Evolutionary conservation across 108 stramenopile species (phyloP), one percentile per base, ranked within the genome.

Genomic region (Skeletonema menzelii): DNA sequence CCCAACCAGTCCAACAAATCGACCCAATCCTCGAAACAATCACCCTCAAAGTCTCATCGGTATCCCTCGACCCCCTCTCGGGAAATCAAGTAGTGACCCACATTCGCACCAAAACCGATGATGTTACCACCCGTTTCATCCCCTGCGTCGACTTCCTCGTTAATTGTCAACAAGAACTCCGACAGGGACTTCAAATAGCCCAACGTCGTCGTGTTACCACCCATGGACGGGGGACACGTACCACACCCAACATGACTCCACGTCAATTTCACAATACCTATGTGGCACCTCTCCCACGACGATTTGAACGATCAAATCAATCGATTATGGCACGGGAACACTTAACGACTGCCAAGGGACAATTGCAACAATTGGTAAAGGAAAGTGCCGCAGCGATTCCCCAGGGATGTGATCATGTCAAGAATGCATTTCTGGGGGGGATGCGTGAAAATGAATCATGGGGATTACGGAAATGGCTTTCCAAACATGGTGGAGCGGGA

Each of bases 121-220:
- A 95, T 55, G 94, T 95, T 20, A 63, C 88, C 15, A 88, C 87
- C 1, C 73, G 82, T 4, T 95, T 85, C 69, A 59, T 95, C 19
- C 94, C 94, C 10, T 95, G 94, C 67, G 90, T 91, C 1, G 91
- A 92, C 34, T 95, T 95, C 77, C 65, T 95, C n/a, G 94, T 95
- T 1, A 82, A 83, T 55, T 95, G 94, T 63, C 94, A 95, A 72
- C 94, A 95, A 64, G 91, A 92, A 40, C 59, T 95, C 32, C 88
- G 94, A 8, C 86, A 87, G 61, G 94, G 94, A 19, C 62, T 94
- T 30, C 82, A 73, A 2, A 44, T 81, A 4, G 90, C 93, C 19
- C 84, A 86, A 12, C 53, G 65, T 24, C 61, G 65, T 12, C 34
- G 42, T 14, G 40, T 60, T 8, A 37, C 27, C 38, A 53, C 58